Conservation (phyloP, 805 yeast species). For the Brettanomyces custersianus region DNA sequence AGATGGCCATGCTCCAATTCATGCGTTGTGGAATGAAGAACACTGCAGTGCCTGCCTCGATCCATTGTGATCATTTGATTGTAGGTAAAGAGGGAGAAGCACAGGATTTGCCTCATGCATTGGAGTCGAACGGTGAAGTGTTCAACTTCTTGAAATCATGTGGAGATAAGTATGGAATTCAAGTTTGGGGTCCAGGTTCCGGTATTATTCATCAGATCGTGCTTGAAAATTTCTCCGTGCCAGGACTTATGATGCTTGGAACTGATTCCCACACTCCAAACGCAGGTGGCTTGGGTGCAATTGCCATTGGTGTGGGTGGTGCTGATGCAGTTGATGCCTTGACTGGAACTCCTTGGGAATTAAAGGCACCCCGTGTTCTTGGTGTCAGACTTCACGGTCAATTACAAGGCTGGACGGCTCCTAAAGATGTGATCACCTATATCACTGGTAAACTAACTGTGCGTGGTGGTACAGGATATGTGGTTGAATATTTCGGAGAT, state of each 20-base stretch:
- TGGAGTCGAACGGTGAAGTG: constrained; percentile 86
- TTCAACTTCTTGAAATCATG: constrained; percentile 85
- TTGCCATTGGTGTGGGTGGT: constrained; percentile 99
- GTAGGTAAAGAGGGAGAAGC: constrained; percentile 92
- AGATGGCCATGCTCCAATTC: constrained; percentile 94
- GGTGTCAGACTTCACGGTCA: constrained; percentile 93
- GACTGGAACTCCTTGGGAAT: constrained; percentile 94
- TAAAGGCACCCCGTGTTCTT: constrained; percentile 90
- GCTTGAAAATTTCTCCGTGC: constrained; percentile 92
- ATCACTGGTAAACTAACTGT: constrained; percentile 93
- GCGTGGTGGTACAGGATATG: constrained; percentile 96
- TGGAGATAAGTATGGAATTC: constrained; percentile 91
- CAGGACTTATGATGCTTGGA: constrained; percentile 94
- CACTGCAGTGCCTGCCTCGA: constrained; percentile 92
- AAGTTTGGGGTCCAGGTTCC: constrained; percentile 98
- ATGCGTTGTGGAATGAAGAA: constrained; percentile 90
- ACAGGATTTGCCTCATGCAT: constrained; percentile 77
- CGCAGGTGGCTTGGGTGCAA: constrained; percentile 97
- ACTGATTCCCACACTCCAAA: constrained; percentile 97
- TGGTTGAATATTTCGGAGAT: constrained; percentile 93
- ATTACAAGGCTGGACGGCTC: constrained; percentile 93
- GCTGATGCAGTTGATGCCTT: constrained; percentile 98
- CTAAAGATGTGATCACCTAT: constrained; percentile 90
- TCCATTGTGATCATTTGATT: constrained; percentile 96
- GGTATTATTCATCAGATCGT: constrained; percentile 98